Conservation (phyloP, 2,329 filamentous ascomycete genomes). For the Nectriaceae sp. region DNA sequence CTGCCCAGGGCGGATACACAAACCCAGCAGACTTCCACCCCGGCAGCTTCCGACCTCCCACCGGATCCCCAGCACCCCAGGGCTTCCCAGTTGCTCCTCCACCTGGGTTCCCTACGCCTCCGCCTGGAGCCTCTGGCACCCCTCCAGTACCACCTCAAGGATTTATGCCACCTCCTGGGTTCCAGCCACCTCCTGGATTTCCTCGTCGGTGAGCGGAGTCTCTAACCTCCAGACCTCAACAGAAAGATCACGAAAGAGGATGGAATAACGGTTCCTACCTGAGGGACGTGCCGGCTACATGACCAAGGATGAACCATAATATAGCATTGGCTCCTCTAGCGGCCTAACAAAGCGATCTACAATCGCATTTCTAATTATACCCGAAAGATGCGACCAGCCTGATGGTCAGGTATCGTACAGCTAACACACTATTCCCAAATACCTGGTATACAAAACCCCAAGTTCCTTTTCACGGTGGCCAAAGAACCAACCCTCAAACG, state of each 20-base stretch:
- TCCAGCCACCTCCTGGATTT: slow-evolving; percentile 48
- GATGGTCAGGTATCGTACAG: slow-evolving; percentile 29
- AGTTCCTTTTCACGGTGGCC: slow-evolving; percentile 13
- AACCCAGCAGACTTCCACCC: slow-evolving; percentile 53
- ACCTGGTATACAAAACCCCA: slow-evolving; percentile 31
- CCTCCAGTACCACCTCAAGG: slow-evolving; percentile 43
- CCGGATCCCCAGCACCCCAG: slow-evolving; percentile 39
- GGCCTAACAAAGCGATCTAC: not conserved
- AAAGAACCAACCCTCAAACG: slow-evolving; percentile 27
- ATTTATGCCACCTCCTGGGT: slow-evolving; percentile 44
- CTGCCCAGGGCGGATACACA: slow-evolving; percentile 45
- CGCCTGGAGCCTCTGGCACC: slow-evolving; percentile 34
- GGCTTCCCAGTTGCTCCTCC: slow-evolving; percentile 44
- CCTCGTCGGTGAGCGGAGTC: slow-evolving; percentile 33
- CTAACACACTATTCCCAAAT: slow-evolving; percentile 7
- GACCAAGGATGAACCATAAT: too few relatives aligned
- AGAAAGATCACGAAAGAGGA: slow-evolving; percentile 3
- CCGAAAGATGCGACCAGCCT: not conserved
- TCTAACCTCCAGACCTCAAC: slow-evolving; percentile 10
- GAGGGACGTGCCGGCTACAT: too few relatives aligned
- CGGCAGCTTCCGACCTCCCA: slow-evolving; percentile 41
- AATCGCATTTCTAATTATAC: not conserved
- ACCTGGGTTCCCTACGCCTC: slow-evolving; percentile 41
- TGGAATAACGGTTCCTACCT: too few relatives aligned
- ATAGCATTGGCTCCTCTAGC: not conserved